Base-by-base conservation (phyloP, 805 yeast species). In the Candida coleopterorum region DNA sequence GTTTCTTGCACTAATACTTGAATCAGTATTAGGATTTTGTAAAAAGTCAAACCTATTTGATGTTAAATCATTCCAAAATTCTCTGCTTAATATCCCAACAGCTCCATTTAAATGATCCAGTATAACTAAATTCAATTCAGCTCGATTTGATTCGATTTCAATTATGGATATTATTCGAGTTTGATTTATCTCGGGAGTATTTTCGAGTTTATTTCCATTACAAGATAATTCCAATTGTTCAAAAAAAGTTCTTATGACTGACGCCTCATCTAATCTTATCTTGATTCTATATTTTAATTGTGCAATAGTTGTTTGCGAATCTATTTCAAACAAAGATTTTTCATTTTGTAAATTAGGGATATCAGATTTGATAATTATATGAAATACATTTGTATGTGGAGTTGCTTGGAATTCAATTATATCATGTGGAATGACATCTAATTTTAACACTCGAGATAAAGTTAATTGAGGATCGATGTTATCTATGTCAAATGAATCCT, bases 351-450 rank as follows among this genome's bases (percentile, higher is more conserved):
- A 40, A 1, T 35, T 39, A 3, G 41, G 42, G 7, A 45, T 41
- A 7, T 40, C 35, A 3, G 56, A 48, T 6, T 36, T 37, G 5
- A 58, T 26, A 15, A 46, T 35, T 9, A 51, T 26, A 29, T 45
- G 53, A 34, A 48, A 49, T 21, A 52, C 31, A 14, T 34, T 29
- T 4, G 24, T 33, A 20, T 11, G 18, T 11, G 15, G 16, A 5
- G 26, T n/a, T 9, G 25, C 31, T n/a, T 26, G 6, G 7, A 40
- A 28, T 7, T 40, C 34, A 9, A 56, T 54, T 3, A 53, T 47
- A 2, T 29, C 23, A 14, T 44, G 34, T 0, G 67, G 68, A 1
- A 54, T 39, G 8, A 61, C 62, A 41, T 61, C 67, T 9, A 62
- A 39, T 11, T 39, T 17, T 11, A 50, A 32, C 6, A 47, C 14